phyloP scores from a whole-genome alignment of 1,284 basidiomycete species.

The Anthracocystis walkeri region DNA sequence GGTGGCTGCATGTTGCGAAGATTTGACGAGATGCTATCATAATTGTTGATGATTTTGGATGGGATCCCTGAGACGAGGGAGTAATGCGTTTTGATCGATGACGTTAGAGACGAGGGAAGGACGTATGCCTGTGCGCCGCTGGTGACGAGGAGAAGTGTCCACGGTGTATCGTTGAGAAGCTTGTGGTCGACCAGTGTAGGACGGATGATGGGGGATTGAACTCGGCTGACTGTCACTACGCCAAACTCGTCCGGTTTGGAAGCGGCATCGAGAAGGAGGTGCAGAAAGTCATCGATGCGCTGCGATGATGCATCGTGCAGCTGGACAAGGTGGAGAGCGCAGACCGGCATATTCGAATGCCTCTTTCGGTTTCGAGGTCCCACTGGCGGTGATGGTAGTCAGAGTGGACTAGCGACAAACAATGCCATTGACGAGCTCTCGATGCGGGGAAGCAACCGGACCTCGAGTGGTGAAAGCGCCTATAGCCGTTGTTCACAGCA shows the following conservation, averaged over 20 bases:
- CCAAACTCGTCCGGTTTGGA: slow-evolving; percentile 8
- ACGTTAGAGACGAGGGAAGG: neutral
- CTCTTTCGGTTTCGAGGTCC: neutral
- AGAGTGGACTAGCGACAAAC: neutral
- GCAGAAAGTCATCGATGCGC: slow-evolving; percentile 22
- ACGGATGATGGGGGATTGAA: slow-evolving; percentile 42
- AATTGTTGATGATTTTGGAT: slow-evolving; percentile 41
- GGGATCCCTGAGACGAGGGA: slow-evolving; percentile 38
- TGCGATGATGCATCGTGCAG: slow-evolving; percentile 18
- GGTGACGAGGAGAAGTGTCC: slow-evolving; percentile 42
- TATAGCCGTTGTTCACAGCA: neutral
- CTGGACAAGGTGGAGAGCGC: slow-evolving; percentile 38
- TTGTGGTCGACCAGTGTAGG: slow-evolving; percentile 29
- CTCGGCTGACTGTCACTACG: slow-evolving; percentile 27
- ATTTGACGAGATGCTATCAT: slow-evolving; percentile 27
- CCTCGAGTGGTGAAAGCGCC: neutral
- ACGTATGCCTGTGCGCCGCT: slow-evolving; percentile 3
- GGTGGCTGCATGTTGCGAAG: slow-evolving; percentile 8
- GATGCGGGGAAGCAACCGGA: too few species aligned
- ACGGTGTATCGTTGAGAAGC: slow-evolving; percentile 38
- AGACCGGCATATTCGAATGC: slow-evolving; percentile 30
- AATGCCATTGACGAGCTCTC: too few species aligned
- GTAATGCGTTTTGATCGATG: slow-evolving; percentile 23
- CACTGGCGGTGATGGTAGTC: neutral
- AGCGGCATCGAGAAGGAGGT: slow-evolving; percentile 7